Evolutionary conservation across 2,329 filamentous ascomycete genomes (phyloP).

Genomic region (Aschersonia sp.): DNA sequence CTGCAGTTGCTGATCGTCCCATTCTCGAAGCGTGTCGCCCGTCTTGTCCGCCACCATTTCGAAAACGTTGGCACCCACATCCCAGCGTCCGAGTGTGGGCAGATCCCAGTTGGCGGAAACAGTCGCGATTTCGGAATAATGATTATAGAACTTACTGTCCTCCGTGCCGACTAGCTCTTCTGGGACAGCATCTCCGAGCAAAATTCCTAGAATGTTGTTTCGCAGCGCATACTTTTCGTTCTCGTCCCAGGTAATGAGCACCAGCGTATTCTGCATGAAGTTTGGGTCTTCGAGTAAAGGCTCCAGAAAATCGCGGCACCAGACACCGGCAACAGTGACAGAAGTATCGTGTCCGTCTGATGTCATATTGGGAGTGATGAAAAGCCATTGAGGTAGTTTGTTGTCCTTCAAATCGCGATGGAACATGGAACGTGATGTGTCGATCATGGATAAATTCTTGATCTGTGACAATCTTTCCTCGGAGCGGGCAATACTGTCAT

Average conservation of each 20-base stretch:
- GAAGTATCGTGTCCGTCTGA: conserved; percentile 63
- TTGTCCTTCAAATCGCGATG: conserved; percentile 48
- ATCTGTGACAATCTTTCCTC: conserved; percentile 48
- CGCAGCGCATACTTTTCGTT: conserved; percentile 51
- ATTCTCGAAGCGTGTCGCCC: conserved; percentile 33
- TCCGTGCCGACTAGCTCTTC: conserved; percentile 47
- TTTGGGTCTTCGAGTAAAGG: conserved; percentile 54
- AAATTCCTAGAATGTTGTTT: conserved; percentile 57
- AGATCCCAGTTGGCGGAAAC: conserved; percentile 57
- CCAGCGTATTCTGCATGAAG: conserved; percentile 63
- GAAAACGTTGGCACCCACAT: conserved; percentile 61
- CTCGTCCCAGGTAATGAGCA: conserved; percentile 71
- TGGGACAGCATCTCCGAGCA: conserved; percentile 64
- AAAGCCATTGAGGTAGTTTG: conserved; percentile 57
- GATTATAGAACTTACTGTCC: conserved; percentile 58
- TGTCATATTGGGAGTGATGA: conserved; percentile 63
- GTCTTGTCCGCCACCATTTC: conserved; percentile 44
- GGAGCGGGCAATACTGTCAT: conserved; percentile 47
- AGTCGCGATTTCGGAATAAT: conserved; percentile 56
- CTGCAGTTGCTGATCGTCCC: conserved; percentile 19
- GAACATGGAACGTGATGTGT: conserved; percentile 38
- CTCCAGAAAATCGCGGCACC: conserved; percentile 53
- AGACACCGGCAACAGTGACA: conserved; percentile 53
- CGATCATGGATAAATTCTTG: conserved; percentile 48
- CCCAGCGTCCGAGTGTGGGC: conserved; percentile 55